Evolutionary conservation across 805 yeast genomes (phyloP).

Genomic region (Candida xyloterini): DNA sequence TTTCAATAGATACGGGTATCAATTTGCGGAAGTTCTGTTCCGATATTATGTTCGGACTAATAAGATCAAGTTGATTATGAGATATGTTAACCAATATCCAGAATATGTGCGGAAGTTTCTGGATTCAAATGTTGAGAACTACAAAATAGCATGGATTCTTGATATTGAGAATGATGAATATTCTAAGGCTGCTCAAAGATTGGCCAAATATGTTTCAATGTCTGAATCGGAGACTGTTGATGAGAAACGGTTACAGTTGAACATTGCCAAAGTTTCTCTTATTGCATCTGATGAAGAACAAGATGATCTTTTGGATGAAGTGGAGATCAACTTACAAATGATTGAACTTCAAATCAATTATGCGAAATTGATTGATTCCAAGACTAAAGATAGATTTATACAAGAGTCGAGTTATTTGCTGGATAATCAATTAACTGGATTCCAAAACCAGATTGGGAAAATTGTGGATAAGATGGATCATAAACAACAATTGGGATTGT

Average conservation of each 20-base stretch:
- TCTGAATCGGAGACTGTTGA: constrained; percentile 40
- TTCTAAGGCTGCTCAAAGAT: constrained; percentile 44
- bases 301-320: constrained; percentile 34
- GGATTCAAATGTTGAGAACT: constrained; percentile 38
- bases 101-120: constrained; percentile 52
- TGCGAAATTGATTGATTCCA: constrained; percentile 28
- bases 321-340: constrained; percentile 41
- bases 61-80: constrained; percentile 51
- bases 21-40: constrained; percentile 65
- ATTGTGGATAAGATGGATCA: constrained; percentile 33
- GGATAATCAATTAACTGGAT: constrained; percentile 19
- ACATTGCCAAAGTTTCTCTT: constrained; percentile 68
- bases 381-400: constrained; percentile 21
- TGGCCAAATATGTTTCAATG: constrained; percentile 40
- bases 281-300: constrained; percentile 38
- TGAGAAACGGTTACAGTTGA: constrained; percentile 54
- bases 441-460: constrained; percentile 16
- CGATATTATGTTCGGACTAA: constrained; percentile 52
- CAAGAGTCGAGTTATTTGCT: constrained; percentile 22
- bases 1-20: constrained; percentile 61
- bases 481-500: constrained; percentile 38
- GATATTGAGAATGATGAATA: constrained; percentile 53
- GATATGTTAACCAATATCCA: constrained; percentile 53
- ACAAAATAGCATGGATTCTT: constrained; percentile 70
- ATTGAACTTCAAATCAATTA: constrained; percentile 28